These are phyloP conservation scores for Naegleria gruberi DNA, from an alignment of 208 protist species.

Conservation along the genomic window DNA sequence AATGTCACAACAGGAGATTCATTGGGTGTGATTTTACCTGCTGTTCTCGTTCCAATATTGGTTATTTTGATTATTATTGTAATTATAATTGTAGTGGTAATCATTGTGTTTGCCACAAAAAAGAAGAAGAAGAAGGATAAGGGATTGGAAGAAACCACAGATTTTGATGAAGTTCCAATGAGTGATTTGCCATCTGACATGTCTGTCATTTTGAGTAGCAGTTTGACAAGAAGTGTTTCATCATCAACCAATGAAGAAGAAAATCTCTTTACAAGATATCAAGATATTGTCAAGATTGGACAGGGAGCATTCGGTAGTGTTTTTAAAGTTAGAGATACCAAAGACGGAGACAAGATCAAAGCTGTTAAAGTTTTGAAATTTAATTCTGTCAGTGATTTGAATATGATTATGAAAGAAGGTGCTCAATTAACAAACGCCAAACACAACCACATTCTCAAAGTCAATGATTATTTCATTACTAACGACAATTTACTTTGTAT, in stretches of 20 bases:
- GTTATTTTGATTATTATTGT: not conserved
- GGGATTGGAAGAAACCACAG: not conserved
- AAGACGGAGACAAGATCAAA: not conserved
- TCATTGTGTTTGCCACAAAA: not conserved
- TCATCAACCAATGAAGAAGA: not conserved
- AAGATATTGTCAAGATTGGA: not conserved
- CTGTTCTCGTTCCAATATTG: not conserved
- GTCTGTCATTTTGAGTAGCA: not conserved
- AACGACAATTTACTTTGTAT: not conserved
- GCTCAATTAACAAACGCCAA: not conserved
- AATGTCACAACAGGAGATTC: not conserved
- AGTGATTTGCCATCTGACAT: not conserved
- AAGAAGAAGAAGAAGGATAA: not conserved
- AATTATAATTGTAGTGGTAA: not conserved
- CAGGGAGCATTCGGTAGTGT: not conserved
- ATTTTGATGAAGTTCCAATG: not conserved
- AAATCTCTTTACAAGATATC: not conserved
- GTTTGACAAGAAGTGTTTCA: not conserved
- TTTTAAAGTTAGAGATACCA: not conserved
- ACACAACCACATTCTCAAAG: not conserved
- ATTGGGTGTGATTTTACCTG: not conserved
- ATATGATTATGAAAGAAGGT: not conserved
- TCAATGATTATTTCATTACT: not conserved
- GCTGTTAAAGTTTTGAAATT: not conserved
- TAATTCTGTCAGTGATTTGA: not conserved